Evolutionary conservation across 306 rosid genomes (phyloP).

Genomic region (Sophora flavescens): DNA sequence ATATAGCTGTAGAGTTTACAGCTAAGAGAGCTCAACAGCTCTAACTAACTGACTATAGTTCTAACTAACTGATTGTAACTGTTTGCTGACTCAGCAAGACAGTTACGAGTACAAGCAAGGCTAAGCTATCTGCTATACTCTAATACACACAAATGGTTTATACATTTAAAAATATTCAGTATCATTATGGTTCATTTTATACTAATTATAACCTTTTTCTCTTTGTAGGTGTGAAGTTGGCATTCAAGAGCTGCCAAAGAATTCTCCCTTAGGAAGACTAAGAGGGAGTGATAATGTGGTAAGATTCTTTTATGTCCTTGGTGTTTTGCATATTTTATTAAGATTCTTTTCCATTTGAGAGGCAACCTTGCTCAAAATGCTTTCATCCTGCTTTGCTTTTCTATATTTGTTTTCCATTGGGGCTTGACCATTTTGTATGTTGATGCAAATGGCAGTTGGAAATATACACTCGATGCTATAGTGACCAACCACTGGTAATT

Average conservation of each 20-base stretch:
- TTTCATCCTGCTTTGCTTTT: slow-evolving; percentile 13
- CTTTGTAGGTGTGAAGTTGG: slow-evolving; percentile 82
- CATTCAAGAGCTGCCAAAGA: slow-evolving; percentile 79
- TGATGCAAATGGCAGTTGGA: slow-evolving; percentile 75
- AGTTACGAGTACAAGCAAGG: too few relatives aligned
- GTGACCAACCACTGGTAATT: slow-evolving; percentile 80
- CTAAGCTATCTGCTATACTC: too few relatives aligned
- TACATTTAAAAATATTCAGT: neutral
- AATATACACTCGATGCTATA: slow-evolving; percentile 81
- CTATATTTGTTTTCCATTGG: neutral
- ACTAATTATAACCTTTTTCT: slow-evolving; percentile 6
- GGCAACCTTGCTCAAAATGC: neutral
- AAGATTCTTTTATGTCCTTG: slow-evolving; percentile 43
- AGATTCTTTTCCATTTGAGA: slow-evolving; percentile 11
- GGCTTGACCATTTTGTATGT: slow-evolving; percentile 23
- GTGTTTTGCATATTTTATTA: neutral
- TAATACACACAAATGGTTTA: neutral
- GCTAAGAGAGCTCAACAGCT: too few relatives aligned
- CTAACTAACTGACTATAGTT: too few relatives aligned
- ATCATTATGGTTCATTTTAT: neutral
- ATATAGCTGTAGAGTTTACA: too few relatives aligned
- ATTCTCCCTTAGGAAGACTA: slow-evolving; percentile 87
- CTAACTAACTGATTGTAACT: too few relatives aligned
- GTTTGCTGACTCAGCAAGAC: too few relatives aligned
- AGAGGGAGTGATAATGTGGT: slow-evolving; percentile 99